phyloP scores from a whole-genome alignment of 768 basidiomycete genomes.

The Auricularia cornea region DNA sequence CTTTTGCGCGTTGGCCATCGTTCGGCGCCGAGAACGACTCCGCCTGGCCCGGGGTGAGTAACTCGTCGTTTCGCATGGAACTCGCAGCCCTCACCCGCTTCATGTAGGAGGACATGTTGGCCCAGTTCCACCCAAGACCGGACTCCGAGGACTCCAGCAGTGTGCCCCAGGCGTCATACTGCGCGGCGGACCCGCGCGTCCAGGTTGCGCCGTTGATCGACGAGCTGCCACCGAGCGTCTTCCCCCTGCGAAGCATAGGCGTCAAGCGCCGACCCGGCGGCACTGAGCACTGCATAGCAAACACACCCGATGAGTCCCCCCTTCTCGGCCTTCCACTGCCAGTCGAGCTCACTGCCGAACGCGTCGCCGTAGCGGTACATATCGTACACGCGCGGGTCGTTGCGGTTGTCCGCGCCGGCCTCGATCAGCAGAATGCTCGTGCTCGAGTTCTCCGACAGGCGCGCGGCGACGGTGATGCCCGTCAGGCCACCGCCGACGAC shows the following conservation, averaged over 20 bases:
- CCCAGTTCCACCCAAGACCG: background rate
- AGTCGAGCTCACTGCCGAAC: slow-evolving; percentile 36
- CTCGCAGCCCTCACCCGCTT: slow-evolving; percentile 21
- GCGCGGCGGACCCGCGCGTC: slow-evolving; percentile 35
- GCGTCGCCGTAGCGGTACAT: slow-evolving; percentile 37
- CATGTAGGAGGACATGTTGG: background rate
- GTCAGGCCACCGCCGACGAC: slow-evolving; percentile 37
- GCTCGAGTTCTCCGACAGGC: slow-evolving; percentile 36
- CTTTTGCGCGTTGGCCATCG: slow-evolving; percentile 35
- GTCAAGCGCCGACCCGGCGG: slow-evolving; percentile 13
- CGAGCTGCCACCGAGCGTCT: slow-evolving; percentile 5
- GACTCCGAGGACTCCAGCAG: slow-evolving; percentile 23
- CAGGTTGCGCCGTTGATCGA: slow-evolving; percentile 21
- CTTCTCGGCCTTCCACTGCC: slow-evolving; percentile 38
- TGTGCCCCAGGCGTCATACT: slow-evolving; percentile 33
- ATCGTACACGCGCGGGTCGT: slow-evolving; percentile 37
- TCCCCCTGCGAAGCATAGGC: slow-evolving; percentile 2
- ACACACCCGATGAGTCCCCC: slow-evolving; percentile 24
- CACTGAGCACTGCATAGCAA: too few relatives aligned
- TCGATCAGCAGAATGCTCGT: slow-evolving; percentile 43
- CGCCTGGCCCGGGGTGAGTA: too few relatives aligned
- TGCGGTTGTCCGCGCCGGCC: slow-evolving; percentile 40
- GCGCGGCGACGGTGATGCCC: slow-evolving; percentile 40
- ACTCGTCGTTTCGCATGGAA: background rate
- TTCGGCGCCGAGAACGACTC: slow-evolving; percentile 43